Evolutionary conservation across 192 early-diverging fungal genomes (phyloP).

Genomic region (Backusella mclennaniae): DNA sequence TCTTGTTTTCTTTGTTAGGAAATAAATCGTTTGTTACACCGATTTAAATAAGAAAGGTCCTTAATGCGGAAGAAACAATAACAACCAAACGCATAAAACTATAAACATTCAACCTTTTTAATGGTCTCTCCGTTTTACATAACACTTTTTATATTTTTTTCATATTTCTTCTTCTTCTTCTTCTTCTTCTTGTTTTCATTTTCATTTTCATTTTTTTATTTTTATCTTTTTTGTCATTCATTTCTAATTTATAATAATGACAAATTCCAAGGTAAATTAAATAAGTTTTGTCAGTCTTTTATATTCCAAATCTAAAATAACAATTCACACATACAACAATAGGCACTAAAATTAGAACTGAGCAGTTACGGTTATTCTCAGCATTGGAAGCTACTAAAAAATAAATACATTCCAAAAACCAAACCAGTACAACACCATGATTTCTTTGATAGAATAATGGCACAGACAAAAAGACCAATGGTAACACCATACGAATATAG

Average conservation of each 20-base stretch:
- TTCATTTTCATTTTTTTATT: background rate
- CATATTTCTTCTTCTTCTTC: background rate
- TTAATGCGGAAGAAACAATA: conserved; percentile 6
- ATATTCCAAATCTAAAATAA: background rate
- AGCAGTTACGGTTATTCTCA: conserved; percentile 23
- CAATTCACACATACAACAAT: background rate
- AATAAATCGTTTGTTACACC: background rate
- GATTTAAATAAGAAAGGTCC: background rate
- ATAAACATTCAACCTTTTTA: conserved; percentile 5
- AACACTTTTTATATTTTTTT: background rate
- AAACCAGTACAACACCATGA: background rate
- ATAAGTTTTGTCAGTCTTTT: background rate
- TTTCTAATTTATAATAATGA: background rate
- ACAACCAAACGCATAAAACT: conserved; percentile 1
- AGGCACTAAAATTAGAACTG: conserved; percentile 21
- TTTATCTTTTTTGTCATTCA: background rate
- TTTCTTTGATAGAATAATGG: conserved; percentile 9
- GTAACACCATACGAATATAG: background rate
- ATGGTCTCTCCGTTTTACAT: background rate
- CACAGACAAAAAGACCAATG: background rate
- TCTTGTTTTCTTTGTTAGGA: background rate
- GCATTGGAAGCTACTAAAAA: conserved; percentile 29
- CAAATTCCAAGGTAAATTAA: background rate
- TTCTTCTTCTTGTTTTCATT: background rate
- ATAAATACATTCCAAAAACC: conserved; percentile 4